Evolutionary conservation across 2,329 filamentous ascomycete genomes (phyloP).

Genomic region (Botryotinia narcissicola): DNA sequence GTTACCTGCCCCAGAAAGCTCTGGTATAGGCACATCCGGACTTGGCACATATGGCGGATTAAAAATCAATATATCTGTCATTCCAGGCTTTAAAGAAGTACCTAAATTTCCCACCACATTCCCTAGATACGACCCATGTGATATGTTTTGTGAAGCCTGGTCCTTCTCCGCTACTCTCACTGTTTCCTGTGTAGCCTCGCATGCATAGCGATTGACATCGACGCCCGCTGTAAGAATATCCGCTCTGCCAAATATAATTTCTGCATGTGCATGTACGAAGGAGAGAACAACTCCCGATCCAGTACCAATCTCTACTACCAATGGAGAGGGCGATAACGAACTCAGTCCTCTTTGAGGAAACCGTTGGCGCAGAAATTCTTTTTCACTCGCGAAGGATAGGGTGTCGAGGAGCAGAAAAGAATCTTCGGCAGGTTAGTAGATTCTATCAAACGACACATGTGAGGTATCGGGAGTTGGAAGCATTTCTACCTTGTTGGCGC

Average conservation of each 20-base stretch:
- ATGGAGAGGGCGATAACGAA: constrained; percentile 45
- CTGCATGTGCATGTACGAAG: constrained; percentile 76
- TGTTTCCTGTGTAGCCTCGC: constrained; percentile 70
- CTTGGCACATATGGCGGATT: constrained; percentile 98
- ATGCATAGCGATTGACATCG: constrained; percentile 85
- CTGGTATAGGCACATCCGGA: constrained; percentile 58
- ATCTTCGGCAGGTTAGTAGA: constrained; percentile 96
- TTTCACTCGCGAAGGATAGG: constrained; percentile 58
- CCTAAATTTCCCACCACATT: constrained; percentile 70
- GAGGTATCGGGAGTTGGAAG: constrained; percentile 91
- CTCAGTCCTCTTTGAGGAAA: constrained; percentile 24
- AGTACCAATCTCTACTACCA: constrained; percentile 83
- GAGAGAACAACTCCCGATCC: constrained; percentile 93
- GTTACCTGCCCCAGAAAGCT: constrained; percentile 41
- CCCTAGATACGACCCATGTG: constrained; percentile 57
- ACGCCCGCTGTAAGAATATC: constrained; percentile 71
- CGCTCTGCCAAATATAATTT: constrained; percentile 67
- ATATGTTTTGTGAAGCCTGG: constrained; percentile 38
- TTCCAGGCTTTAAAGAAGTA: constrained; percentile 53
- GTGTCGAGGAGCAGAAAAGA: constrained; percentile 93
- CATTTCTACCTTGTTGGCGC: constrained; percentile 51
- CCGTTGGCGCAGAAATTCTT: constrained; percentile 30
- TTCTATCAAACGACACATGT: constrained; percentile 81
- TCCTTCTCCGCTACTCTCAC: constrained; percentile 50
- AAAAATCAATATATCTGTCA: constrained; percentile 85